Evolutionary conservation across 2,329 filamentous ascomycete species (phyloP).

Genomic region (Trichophyton rubrum): DNA sequence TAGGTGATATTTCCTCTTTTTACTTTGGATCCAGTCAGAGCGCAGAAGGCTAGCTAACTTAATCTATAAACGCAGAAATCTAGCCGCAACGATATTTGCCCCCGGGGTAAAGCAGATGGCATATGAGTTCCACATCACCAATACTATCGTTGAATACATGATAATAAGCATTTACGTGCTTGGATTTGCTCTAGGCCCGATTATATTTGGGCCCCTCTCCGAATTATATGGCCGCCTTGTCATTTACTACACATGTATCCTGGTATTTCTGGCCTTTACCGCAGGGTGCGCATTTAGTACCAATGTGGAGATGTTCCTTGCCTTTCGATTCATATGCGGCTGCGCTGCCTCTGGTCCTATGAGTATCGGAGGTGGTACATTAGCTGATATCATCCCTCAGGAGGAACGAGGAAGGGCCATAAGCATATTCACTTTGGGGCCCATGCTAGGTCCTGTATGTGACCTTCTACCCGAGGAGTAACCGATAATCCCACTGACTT

Average conservation of each 20-base stretch:
- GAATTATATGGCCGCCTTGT: background rate
- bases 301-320: background rate
- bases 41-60: too few species aligned
- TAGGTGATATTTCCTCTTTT: background rate
- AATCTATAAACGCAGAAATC: conserved; percentile 1
- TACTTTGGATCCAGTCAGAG: background rate
- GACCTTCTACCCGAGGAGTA: background rate
- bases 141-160: background rate
- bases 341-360: background rate
- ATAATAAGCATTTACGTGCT: background rate
- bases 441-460: conserved; percentile 15
- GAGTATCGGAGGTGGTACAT: background rate
- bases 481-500: conserved; percentile 6
- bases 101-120: conserved; percentile 25
- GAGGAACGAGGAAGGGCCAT: conserved; percentile 22
- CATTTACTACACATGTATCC: background rate
- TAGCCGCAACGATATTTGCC: conserved; percentile 10
- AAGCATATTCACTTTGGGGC: conserved; percentile 31
- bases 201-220: background rate
- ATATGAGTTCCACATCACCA: conserved; percentile 30
- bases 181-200: background rate
- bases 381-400: background rate
- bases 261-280: background rate
- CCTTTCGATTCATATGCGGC: background rate
- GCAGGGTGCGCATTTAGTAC: background rate